Conservation (phyloP, 1,284 basidiomycete species). For the Albatrellus sp. region DNA sequence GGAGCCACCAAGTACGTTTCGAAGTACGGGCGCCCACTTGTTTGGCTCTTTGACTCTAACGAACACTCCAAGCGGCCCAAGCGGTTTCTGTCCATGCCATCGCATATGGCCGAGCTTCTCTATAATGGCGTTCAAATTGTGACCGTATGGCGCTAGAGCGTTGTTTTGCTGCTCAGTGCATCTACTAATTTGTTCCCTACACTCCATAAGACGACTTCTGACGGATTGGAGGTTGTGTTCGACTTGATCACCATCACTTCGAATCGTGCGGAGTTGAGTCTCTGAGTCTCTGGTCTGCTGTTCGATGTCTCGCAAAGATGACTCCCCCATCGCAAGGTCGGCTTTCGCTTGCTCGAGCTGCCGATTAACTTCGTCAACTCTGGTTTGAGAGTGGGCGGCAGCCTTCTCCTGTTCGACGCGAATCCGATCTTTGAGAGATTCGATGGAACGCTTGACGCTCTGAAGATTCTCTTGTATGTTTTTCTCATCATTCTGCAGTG, state of each 20-base stretch:
- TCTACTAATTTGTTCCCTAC: constrained; percentile 32
- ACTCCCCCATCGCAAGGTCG: constrained; percentile 14
- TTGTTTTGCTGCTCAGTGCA: constrained; percentile 39
- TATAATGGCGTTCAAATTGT: constrained; percentile 48
- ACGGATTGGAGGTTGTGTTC: constrained; percentile 21
- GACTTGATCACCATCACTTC: constrained; percentile 21
- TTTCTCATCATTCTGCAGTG: constrained; percentile 27
- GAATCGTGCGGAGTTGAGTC: constrained; percentile 19
- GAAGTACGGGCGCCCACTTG: constrained; percentile 58
- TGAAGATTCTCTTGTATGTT: constrained; percentile 34
- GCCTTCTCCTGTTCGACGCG: constrained; percentile 40
- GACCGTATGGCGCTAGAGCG: constrained; percentile 49
- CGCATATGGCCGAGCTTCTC: constrained; percentile 36
- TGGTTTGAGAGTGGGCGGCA: constrained; percentile 44
- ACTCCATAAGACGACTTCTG: constrained; percentile 27
- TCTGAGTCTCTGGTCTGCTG: constrained; percentile 18
- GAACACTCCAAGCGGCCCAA: constrained; percentile 80
- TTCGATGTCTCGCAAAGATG: constrained; percentile 17
- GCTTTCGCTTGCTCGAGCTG: constrained; percentile 33
- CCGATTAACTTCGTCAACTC: constrained; percentile 41
- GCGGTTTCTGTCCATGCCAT: constrained; percentile 63
- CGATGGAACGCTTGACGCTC: constrained; percentile 31
- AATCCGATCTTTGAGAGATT: constrained; percentile 39
- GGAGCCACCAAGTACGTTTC: constrained; percentile 45
- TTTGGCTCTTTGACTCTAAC: constrained; percentile 65